These are phyloP conservation scores for Nemania sp. DNA, from an alignment of 2,329 filamentous ascomycete species.

Conservation along the genomic window DNA sequence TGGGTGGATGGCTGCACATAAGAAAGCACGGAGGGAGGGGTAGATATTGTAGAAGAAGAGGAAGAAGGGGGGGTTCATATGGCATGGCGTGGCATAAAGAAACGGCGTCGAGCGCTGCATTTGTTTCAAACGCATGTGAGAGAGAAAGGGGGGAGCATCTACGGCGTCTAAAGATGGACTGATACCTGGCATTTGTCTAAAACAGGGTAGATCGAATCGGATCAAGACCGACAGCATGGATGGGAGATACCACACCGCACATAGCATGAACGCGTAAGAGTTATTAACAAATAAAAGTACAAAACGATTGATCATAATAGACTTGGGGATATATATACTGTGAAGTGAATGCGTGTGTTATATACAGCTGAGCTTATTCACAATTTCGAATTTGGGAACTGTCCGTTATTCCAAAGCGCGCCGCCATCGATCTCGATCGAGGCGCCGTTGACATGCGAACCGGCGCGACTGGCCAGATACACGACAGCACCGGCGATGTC, in stretches of 20 bases:
- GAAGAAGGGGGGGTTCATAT: not conserved
- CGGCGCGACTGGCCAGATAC: slow-evolving; percentile 69
- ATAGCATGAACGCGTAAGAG: too few species aligned
- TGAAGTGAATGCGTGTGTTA: too few species aligned
- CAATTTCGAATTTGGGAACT: slow-evolving; percentile 37
- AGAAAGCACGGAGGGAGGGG: too few species aligned
- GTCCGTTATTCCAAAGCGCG: slow-evolving; percentile 53
- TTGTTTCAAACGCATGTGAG: too few species aligned
- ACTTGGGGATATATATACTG: too few species aligned
- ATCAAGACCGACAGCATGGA: not conserved
- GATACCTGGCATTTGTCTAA: not conserved
- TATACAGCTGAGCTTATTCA: not conserved
- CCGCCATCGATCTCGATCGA: slow-evolving; percentile 73
- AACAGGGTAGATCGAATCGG: not conserved
- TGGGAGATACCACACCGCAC: not conserved
- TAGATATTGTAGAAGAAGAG: not conserved
- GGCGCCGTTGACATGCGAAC: slow-evolving; percentile 72
- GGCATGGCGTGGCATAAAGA: slow-evolving; percentile 6
- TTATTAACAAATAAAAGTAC: not conserved
- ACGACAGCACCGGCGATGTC: slow-evolving; percentile 80
- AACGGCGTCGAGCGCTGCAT: slow-evolving; percentile 8
- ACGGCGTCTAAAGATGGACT: slow-evolving; percentile 7
- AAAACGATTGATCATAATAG: not conserved
- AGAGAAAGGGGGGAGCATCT: too few species aligned
- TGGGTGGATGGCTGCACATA: too few species aligned